phyloP scores from a whole-genome alignment of 768 basidiomycete genomes.

The Lactifluus hygrophoroides region DNA sequence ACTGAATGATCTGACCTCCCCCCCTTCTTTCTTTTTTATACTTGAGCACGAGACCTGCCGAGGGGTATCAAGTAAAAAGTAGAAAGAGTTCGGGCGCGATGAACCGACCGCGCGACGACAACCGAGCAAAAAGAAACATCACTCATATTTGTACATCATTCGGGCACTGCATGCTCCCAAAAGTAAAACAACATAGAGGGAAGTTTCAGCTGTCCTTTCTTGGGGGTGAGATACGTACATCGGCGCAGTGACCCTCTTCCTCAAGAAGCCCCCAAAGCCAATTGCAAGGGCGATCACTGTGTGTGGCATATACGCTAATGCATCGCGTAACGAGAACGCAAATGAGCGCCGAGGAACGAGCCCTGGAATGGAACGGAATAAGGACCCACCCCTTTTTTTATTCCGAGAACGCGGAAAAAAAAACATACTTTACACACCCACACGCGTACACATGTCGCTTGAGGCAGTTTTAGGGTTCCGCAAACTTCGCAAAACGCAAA shows the following conservation, averaged over 20 bases:
- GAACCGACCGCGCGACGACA: no score
- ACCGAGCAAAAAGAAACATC: no score
- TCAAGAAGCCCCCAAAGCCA: no score
- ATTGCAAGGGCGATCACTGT: not conserved
- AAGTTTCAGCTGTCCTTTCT: not conserved
- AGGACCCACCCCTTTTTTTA: not conserved
- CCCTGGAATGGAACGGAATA: no score
- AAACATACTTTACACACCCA: no score
- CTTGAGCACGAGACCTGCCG: not conserved
- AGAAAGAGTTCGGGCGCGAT: not conserved
- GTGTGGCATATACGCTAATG: not conserved
- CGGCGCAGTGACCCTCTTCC: not conserved
- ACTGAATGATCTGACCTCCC: not conserved
- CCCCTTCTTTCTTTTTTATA: not conserved
- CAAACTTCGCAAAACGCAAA: not conserved
- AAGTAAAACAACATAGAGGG: not conserved
- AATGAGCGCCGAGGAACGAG: not conserved
- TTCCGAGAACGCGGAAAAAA: not conserved
- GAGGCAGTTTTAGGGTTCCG: constrained; percentile 8
- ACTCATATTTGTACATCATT: no score
- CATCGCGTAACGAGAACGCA: not conserved
- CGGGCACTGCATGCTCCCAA: no score
- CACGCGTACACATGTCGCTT: not conserved
- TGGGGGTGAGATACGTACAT: not conserved
- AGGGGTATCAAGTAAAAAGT: not conserved